Conservation (phyloP, 2,329 filamentous ascomycete species). For the Emmonsiellopsis sp. region DNA sequence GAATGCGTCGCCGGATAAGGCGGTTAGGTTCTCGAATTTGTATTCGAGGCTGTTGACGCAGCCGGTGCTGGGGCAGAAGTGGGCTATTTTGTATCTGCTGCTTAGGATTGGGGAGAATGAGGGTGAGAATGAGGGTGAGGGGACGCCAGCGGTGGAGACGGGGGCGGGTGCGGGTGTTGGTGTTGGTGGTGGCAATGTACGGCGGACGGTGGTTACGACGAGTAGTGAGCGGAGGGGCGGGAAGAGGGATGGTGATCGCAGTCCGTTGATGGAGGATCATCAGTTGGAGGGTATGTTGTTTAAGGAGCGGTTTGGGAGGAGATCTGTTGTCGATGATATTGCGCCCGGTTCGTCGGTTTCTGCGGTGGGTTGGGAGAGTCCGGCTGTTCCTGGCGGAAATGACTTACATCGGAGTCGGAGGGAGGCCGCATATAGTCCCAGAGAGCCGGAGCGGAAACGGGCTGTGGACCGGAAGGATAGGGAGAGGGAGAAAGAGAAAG, state of each 20-base stretch:
- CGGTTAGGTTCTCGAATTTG: conserved; percentile 78
- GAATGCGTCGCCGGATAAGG: conserved; percentile 63
- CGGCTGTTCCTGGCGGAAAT: conserved; percentile 16
- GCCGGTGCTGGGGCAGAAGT: conserved; percentile 89
- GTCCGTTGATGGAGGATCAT: conserved; percentile 31
- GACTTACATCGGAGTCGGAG: background rate
- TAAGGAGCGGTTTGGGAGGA: conserved; percentile 17
- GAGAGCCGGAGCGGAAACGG: background rate
- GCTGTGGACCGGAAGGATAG: background rate
- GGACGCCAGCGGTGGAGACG: background rate
- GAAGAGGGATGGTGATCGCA: conserved; percentile 18
- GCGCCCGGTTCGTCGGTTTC: conserved; percentile 35
- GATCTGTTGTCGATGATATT: conserved; percentile 15
- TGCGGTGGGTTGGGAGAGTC: conserved; percentile 20
- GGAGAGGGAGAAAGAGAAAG: conserved; percentile 11
- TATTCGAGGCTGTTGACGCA: conserved; percentile 84
- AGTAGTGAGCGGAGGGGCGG: background rate
- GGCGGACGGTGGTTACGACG: background rate
- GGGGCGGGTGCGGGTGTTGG: background rate
- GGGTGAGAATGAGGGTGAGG: conserved; percentile 10
- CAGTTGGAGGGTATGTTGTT: conserved; percentile 30
- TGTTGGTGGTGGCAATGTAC: background rate
- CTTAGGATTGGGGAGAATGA: conserved; percentile 66
- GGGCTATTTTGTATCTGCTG: conserved; percentile 88
- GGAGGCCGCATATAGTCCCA: conserved; percentile 11